These are phyloP conservation scores for Areca catechu DNA, from an alignment of 176 grass and related monocot species.

Conservation along the genomic window DNA sequence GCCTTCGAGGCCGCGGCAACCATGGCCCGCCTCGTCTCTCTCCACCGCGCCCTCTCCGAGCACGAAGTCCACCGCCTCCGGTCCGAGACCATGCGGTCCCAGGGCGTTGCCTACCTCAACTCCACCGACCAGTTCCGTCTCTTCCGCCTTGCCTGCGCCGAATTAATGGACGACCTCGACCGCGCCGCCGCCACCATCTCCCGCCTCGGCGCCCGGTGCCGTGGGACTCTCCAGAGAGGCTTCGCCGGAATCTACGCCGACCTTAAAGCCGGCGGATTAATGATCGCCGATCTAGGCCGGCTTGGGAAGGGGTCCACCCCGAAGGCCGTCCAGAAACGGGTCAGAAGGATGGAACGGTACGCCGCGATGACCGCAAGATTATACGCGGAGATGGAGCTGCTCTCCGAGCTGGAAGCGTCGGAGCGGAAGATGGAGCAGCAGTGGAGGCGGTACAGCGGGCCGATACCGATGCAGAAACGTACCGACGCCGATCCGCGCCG, in stretches of 20 bases:
- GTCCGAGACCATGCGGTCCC: slow-evolving; percentile 37
- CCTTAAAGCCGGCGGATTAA: slow-evolving; percentile 39
- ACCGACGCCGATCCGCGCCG: slow-evolving; percentile 24
- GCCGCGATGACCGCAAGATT: slow-evolving; percentile 31
- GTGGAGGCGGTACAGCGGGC: slow-evolving; percentile 63
- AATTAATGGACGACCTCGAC: slow-evolving; percentile 59
- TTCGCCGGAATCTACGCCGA: slow-evolving; percentile 51
- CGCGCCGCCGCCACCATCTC: slow-evolving; percentile 32
- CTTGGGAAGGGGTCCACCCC: slow-evolving; percentile 23
- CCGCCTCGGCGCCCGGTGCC: slow-evolving; percentile 34
- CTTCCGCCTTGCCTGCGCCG: slow-evolving; percentile 50
- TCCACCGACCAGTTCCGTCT: slow-evolving; percentile 59
- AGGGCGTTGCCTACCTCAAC: slow-evolving; percentile 54
- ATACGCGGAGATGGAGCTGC: slow-evolving; percentile 65
- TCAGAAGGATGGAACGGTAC: slow-evolving; percentile 63
- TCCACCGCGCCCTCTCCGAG: slow-evolving; percentile 37
- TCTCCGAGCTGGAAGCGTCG: slow-evolving; percentile 60
- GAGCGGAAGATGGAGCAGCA: slow-evolving; percentile 49
- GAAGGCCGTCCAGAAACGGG: slow-evolving; percentile 29
- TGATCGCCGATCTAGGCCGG: slow-evolving; percentile 27
- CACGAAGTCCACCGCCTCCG: slow-evolving; percentile 44
- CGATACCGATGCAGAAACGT: slow-evolving; percentile 38
- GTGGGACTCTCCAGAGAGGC: slow-evolving; percentile 13
- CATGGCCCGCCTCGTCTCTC: slow-evolving; percentile 68
- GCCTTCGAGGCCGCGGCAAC: slow-evolving; percentile 65